A percentile compares a stretch with the other conserved stretches of the same genome.
phyloP scores from a whole-genome alignment of 1,284 basidiomycete species.

The Leccinum insolens region DNA sequence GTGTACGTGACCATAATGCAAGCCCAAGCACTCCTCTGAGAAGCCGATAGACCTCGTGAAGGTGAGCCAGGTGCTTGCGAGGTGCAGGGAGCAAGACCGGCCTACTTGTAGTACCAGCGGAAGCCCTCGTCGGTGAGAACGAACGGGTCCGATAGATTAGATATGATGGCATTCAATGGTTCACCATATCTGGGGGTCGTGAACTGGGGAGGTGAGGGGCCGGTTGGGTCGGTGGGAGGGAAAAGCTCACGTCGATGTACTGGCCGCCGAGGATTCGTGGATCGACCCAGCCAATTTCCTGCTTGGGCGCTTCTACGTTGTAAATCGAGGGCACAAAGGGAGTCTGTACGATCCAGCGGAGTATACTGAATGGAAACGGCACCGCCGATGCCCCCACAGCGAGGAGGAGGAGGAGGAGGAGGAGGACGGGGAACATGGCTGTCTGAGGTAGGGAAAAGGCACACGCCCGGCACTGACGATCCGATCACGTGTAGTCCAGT shows the following conservation, averaged over 20 bases:
- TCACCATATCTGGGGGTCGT: constrained; percentile 68
- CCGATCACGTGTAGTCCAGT: constrained; percentile 22
- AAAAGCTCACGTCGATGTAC: constrained; percentile 65
- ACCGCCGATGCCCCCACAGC: constrained; percentile 19
- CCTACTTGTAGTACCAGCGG: constrained; percentile 58
- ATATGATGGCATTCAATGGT: constrained; percentile 67
- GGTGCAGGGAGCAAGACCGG: neutral
- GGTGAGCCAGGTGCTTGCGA: constrained; percentile 3
- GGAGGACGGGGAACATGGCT: constrained; percentile 4
- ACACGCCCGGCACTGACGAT: constrained; percentile 1
- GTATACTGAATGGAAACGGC: constrained; percentile 20
- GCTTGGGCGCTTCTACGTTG: constrained; percentile 19
- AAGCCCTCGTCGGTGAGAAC: constrained; percentile 70
- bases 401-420: constrained; percentile 19
- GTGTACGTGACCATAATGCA: constrained; percentile 70
- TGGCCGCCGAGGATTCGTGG: constrained; percentile 70
- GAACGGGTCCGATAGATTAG: constrained; percentile 64
- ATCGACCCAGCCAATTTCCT: constrained; percentile 62
- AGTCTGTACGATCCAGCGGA: constrained; percentile 19
- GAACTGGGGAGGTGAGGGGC: constrained; percentile 45
- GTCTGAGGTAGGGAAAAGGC: neutral
- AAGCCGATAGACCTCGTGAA: constrained; percentile 71
- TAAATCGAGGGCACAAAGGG: constrained; percentile 13
- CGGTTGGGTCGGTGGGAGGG: neutral
- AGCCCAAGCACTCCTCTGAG: constrained; percentile 71